Percentiles rank a stretch among this genome's conserved stretches.
Conservation (phyloP, 108 stramenopile genomes). For the Licmophora abbreviata region DNA sequence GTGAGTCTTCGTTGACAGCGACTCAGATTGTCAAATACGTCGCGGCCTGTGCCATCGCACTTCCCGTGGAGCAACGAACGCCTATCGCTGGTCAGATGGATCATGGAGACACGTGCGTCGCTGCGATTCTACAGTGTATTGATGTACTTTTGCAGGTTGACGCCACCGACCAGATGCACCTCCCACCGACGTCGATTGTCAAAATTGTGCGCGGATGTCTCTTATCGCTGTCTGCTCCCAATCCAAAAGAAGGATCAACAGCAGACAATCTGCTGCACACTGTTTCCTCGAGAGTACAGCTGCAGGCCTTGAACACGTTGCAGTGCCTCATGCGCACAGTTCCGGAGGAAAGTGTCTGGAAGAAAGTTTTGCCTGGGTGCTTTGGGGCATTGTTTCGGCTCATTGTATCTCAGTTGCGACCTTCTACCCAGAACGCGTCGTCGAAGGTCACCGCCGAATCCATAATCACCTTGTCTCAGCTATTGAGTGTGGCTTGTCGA, state of each 20-base stretch:
- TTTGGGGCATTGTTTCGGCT: no score
- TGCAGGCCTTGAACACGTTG: constrained; percentile 24
- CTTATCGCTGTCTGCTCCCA: not conserved
- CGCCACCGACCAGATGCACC: not conserved
- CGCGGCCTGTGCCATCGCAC: not conserved
- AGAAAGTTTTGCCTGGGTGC: constrained; percentile 25
- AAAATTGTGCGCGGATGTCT: not conserved
- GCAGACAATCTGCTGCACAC: not conserved
- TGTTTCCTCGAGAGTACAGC: constrained; percentile 10
- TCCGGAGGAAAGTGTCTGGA: constrained; percentile 23
- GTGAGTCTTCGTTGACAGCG: not conserved
- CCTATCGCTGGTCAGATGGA: not conserved
- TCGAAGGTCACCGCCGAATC: no score
- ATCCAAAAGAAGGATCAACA: not conserved
- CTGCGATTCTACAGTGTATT: not conserved
- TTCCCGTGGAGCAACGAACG: not conserved
- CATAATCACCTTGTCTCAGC: no score
- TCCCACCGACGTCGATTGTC: no score
- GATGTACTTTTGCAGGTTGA: not conserved
- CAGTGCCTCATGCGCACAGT: constrained; percentile 13
- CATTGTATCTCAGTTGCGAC: no score
- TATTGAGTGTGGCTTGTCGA: no score
- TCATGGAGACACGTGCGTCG: not conserved
- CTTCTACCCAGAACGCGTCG: no score
- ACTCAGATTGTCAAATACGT: not conserved